Conservation (phyloP, 305 asterid species). For the Fraxinus dipetala region DNA sequence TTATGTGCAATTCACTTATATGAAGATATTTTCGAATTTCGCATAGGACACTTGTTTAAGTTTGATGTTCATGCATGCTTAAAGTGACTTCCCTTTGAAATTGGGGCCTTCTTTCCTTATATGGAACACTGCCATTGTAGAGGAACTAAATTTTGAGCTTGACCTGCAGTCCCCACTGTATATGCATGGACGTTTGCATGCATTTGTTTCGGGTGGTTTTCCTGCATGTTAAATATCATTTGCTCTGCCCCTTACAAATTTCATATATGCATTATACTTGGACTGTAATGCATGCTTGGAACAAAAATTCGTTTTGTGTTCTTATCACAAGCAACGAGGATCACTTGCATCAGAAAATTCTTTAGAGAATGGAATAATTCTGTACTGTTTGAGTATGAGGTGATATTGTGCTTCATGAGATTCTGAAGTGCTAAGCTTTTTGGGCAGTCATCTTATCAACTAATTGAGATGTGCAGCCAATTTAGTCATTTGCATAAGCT, state of each 20-base stretch:
- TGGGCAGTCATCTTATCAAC: constrained; percentile 8
- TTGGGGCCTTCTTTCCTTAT: neutral
- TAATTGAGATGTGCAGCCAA: neutral
- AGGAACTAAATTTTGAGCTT: neutral
- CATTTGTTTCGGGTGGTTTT: neutral
- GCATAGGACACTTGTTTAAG: neutral
- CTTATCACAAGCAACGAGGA: neutral
- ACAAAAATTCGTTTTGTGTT: neutral
- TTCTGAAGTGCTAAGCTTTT: neutral
- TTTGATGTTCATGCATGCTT: neutral
- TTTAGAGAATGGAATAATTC: neutral
- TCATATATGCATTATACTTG: neutral
- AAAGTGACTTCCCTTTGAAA: neutral
- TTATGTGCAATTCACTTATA: neutral
- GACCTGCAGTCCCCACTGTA: neutral
- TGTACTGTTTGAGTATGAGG: neutral
- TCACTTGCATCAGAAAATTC: neutral
- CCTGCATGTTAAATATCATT: neutral
- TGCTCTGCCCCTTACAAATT: neutral
- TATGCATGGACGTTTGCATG: neutral
- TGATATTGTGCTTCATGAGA: neutral
- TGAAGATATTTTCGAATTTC: neutral
- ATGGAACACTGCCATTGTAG: neutral
- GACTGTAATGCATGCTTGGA: neutral
- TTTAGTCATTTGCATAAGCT: neutral